Evolutionary conservation across 2,329 filamentous ascomycete genomes (phyloP).

Genomic region (Bipolaris bicolor): DNA sequence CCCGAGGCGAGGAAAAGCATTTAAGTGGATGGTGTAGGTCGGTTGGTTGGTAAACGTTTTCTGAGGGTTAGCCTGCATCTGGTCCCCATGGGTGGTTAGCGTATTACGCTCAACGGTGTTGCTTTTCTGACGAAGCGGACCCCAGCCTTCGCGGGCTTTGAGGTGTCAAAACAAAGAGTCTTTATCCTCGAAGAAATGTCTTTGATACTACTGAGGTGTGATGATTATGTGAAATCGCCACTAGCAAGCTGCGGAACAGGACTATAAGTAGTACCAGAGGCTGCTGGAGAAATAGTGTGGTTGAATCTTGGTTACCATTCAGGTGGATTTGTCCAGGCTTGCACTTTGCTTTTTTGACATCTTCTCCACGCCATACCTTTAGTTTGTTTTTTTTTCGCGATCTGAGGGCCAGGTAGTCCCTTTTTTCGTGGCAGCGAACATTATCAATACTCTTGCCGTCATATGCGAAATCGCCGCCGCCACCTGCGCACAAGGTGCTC

Average conservation of each 20-base stretch:
- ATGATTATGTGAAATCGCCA: too few species aligned
- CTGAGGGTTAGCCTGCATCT: background rate
- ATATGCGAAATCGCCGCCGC: background rate
- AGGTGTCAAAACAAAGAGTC: slow-evolving; percentile 1
- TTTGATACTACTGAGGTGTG: background rate
- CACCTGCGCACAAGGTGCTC: background rate
- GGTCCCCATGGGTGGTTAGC: background rate
- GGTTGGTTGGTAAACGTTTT: background rate
- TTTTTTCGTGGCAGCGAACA: background rate
- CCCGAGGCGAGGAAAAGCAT: background rate
- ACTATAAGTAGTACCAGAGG: background rate
- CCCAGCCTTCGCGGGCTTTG: background rate
- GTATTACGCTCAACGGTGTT: slow-evolving; percentile 1
- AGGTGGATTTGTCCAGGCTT: background rate
- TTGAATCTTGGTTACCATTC: background rate
- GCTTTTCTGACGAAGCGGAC: slow-evolving; percentile 1
- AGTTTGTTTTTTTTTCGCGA: background rate
- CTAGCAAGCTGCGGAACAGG: too few species aligned
- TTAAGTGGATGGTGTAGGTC: slow-evolving; percentile 1
- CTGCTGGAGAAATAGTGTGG: background rate
- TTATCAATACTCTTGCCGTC: background rate
- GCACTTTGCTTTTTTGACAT: background rate
- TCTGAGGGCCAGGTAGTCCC: background rate
- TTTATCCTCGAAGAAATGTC: background rate
- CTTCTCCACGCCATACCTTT: background rate